Base-by-base conservation (phyloP, 306 rosid species). In the Oxytropis ochrocephala region DNA sequence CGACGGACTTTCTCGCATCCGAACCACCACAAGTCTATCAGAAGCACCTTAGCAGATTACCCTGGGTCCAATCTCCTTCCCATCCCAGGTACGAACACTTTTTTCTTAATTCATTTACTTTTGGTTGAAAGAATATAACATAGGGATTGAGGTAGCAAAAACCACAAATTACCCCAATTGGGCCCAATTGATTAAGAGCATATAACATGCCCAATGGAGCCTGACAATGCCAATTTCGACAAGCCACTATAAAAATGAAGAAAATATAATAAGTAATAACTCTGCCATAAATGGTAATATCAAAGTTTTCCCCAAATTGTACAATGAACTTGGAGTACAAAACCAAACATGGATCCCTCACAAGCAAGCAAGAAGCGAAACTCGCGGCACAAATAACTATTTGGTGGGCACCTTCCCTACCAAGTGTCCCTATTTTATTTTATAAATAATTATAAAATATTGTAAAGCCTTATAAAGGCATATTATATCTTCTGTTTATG, bases 291-390 rank as follows among this genome's bases (percentile, higher is more conserved):
- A 64, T 44, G n/a, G 32, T 67, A 60, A 60, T 11, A 24, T 58
- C 41, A 48, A 66, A 64, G 29, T 24, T 24, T 41, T 35, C 32
- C 24, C 33, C 47, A 55, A 59, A 51, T 2, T 11, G 62, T 65
- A 73, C 70, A 74, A 42, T 67, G 79, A 79, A 79, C 27, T 21
- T 65, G 18, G 79, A 55, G 61, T 49, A 32, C 59, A 62, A 79
- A 76, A 62, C 58, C n/a, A 71, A 27, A n/a, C 11, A 66, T 10
- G 60, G 55, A 77, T 62, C 78, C 88, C 87, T 71, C 14, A 51
- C 6, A 74, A 63, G 69, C 43, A 50, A 82, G 85, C 86, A 79
- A 42, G 74, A 58, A 78, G 43, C 87, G 79, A 75, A 76, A 65
- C 69, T 80, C 74, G 72, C 69, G 89, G 82, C 58, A 38, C 75